Conservation (phyloP, 768 basidiomycete genomes). For the Tricholoma saponaceum region DNA sequence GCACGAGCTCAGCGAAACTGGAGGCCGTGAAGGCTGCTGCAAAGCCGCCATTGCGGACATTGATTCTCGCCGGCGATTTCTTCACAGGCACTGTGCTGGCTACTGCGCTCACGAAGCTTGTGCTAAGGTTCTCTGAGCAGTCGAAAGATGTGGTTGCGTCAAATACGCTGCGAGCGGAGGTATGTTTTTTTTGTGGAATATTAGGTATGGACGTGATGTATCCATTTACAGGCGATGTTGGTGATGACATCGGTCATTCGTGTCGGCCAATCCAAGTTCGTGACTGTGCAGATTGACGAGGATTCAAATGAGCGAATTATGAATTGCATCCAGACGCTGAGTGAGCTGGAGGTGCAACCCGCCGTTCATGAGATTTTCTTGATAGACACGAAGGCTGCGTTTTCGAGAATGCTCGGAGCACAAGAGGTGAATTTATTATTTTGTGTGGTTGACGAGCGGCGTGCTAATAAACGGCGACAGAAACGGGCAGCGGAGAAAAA, state of each 20-base stretch:
- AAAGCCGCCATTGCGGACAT: conserved; percentile 86
- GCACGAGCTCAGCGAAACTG: conserved; percentile 53
- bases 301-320: conserved; percentile 96
- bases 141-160: conserved; percentile 39
- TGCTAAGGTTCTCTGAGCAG: conserved; percentile 69
- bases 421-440: conserved; percentile 66
- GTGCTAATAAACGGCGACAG: conserved; percentile 29
- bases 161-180: conserved; percentile 86
- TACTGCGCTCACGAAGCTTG: conserved; percentile 84
- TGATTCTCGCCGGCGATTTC: conserved; percentile 94
- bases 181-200: conserved; percentile 22
- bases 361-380: conserved; percentile 71
- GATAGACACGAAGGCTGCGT: conserved; percentile 86
- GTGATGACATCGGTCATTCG: conserved; percentile 98
- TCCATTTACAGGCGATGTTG: conserved; percentile 70
- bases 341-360: conserved; percentile 60
- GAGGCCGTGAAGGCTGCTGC: conserved; percentile 83
- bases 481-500: conserved; percentile 91
- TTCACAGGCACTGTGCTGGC: conserved; percentile 94
- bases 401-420: conserved; percentile 91
- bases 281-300: conserved; percentile 93
- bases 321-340: conserved; percentile 92
- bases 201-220: neutral
- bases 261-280: conserved; percentile 95
- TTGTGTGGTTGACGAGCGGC: neutral